phyloP scores from a whole-genome alignment of 148 eudicot genomes.

The Drosera capensis region DNA sequence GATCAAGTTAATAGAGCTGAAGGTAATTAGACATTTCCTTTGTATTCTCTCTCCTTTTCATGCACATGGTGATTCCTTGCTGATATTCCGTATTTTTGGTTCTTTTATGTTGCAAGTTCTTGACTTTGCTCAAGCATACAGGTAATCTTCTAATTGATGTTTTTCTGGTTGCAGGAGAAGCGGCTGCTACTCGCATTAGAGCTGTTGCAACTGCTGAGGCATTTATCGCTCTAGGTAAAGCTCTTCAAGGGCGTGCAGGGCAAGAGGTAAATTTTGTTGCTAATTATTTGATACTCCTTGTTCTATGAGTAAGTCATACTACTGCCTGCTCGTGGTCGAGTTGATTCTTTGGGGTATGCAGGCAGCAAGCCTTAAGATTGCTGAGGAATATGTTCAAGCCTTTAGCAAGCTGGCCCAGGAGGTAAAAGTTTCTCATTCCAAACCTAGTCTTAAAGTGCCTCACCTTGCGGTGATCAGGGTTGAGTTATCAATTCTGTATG shows the following conservation, averaged over 20 bases:
- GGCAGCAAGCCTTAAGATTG: constrained; percentile 86
- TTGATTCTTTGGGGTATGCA: constrained; percentile 17
- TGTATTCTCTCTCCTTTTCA: too few relatives aligned
- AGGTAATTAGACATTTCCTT: too few relatives aligned
- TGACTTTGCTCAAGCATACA: too few relatives aligned
- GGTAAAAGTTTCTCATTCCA: constrained; percentile 21
- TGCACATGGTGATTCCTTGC: too few relatives aligned
- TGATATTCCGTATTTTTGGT: too few relatives aligned
- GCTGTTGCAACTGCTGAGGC: constrained; percentile 34
- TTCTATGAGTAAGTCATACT: not conserved
- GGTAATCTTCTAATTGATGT: too few relatives aligned
- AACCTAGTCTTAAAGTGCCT: not conserved
- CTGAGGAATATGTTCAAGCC: constrained; percentile 79
- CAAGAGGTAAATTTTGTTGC: not conserved
- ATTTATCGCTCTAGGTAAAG: constrained; percentile 9
- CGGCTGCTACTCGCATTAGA: constrained; percentile 56
- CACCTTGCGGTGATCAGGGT: too few relatives aligned
- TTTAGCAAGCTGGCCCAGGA: constrained; percentile 56
- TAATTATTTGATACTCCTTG: not conserved
- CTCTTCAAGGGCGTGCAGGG: constrained; percentile 4
- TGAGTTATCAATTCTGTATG: too few relatives aligned
- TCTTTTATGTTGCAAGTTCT: too few relatives aligned
- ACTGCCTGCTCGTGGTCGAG: not conserved
- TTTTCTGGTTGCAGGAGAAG: constrained; percentile 49
- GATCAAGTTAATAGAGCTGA: constrained; percentile 65